These are phyloP conservation scores for Wallacemonas sp. DNA, from an alignment of 208 protist genomes.

Conservation along the genomic window DNA sequence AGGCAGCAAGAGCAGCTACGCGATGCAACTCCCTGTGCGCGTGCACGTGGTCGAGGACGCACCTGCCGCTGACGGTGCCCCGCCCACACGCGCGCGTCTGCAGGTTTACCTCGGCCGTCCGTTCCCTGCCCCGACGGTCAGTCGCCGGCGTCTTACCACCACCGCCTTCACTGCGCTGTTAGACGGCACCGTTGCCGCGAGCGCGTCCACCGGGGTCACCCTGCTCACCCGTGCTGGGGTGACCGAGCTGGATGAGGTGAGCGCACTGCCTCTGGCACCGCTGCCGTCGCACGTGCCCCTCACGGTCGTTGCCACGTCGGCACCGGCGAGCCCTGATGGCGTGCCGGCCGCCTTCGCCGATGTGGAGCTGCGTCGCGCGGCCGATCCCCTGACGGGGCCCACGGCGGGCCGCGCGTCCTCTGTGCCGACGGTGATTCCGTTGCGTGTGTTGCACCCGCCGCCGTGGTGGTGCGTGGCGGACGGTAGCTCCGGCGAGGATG, in stretches of 20 bases:
- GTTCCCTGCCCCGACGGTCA: slow-evolving; percentile 15
- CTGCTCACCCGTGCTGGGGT: not conserved
- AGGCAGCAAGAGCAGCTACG: not conserved
- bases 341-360: not conserved
- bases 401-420: not conserved
- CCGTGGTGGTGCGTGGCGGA: slow-evolving; percentile 25
- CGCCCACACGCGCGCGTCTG: not conserved
- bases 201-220: not conserved
- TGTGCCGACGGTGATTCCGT: slow-evolving; percentile 6
- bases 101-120: slow-evolving; percentile 2
- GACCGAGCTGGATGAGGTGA: not conserved
- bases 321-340: not conserved
- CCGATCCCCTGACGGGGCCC: not conserved
- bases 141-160: slow-evolving; percentile 25
- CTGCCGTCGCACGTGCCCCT: not conserved
- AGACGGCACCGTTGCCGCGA: not conserved
- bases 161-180: slow-evolving; percentile 9
- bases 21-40: slow-evolving; percentile 9
- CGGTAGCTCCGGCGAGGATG: not conserved
- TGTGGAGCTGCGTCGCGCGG: not conserved
- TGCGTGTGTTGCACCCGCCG: slow-evolving; percentile 20
- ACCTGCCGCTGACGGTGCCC: not conserved
- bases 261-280: not conserved
- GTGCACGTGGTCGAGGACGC: not conserved
- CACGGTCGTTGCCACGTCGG: not conserved